Base-by-base conservation (phyloP, 129 eudicot species). In the Pseudognaphalium luteoalbum region DNA sequence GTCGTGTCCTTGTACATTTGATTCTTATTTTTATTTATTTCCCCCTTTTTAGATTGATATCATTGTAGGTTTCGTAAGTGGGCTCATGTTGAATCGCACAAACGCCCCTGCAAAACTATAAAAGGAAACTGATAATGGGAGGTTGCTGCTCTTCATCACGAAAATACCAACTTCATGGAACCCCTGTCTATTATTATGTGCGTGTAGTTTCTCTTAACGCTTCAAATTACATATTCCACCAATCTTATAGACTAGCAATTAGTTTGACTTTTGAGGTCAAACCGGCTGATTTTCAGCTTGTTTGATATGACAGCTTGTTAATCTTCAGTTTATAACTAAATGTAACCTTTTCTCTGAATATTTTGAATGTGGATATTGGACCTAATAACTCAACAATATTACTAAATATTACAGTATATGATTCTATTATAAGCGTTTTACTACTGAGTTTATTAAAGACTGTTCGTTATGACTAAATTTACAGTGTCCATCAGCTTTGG, bases 111-210 rank as follows among this genome's bases (percentile, higher is more conserved):
- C 42, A 28, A 15, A 73, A 42, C 25, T 73, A 15, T 70, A 71
- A 61, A 47, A 41, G 22, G 73, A 37, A 29, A 60, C 75, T 71
- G 28, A 80, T 42, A 81, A 92, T 92, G 98, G 98, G 98, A 63
- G 96, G 96, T 76, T 90, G 98, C 75, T 92, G 98, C 78, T 84
- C 92, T 84, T 90, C 98, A 60, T 83, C 90, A 16, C 82, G 90
- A 51, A 92, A 80, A 70, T 80, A 81, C 58, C 94, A 82, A 80
- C 80, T 88, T 62, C 96, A 90, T 59, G 98, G 96, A 72, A 82
- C 96, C 29, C 96, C 94, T 1, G 87, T 90, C 60, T 90, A 84
- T 84, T 86, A 90, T 80, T 92, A 92, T 81, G 98, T 90, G 63
- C 74, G 94, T 86, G 14, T 65, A 58, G 66, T 66, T 66, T 72